These are phyloP conservation scores for Sporodiniella umbellata DNA, from an alignment of 371 early-diverging fungal genomes.

Conservation along the genomic window DNA sequence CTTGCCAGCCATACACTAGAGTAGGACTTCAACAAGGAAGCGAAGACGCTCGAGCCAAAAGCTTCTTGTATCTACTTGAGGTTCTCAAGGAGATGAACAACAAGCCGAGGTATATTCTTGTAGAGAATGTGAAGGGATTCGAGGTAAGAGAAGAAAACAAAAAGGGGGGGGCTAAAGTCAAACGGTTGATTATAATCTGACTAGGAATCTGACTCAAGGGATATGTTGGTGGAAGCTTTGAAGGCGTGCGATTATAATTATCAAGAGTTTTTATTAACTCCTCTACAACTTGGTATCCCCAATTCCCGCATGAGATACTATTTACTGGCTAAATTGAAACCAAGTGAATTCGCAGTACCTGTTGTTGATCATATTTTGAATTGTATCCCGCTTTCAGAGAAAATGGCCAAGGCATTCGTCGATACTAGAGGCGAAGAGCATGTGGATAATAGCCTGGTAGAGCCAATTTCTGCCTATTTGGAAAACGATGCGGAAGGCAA, in stretches of 20 bases:
- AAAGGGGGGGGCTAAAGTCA: not conserved
- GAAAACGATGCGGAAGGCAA: conserved; percentile 15
- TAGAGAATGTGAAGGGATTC: conserved; percentile 87
- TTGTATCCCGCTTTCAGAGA: conserved; percentile 44
- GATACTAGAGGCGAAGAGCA: conserved; percentile 33
- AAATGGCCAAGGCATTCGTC: conserved; percentile 28
- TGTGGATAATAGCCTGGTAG: conserved; percentile 25
- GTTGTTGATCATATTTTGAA: conserved; percentile 47
- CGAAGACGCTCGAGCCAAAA: conserved; percentile 71
- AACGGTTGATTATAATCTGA: not conserved
- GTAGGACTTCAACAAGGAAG: conserved; percentile 74
- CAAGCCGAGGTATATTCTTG: conserved; percentile 64
- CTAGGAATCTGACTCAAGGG: conserved; percentile 60
- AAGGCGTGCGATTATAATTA: conserved; percentile 44
- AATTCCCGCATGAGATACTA: conserved; percentile 73
- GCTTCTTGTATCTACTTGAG: conserved; percentile 69
- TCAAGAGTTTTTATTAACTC: conserved; percentile 68
- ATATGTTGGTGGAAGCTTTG: conserved; percentile 50
- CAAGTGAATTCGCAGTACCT: conserved; percentile 37
- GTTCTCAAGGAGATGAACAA: conserved; percentile 56
- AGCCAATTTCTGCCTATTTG: conserved; percentile 33
- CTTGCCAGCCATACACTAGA: conserved; percentile 84
- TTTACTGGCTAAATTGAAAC: conserved; percentile 47
- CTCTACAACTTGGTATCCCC: conserved; percentile 65
- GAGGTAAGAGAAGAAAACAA: conserved; percentile 43